A percentile compares a stretch with the other conserved stretches of the same genome.
These are phyloP conservation scores for Karstenula rhodostoma DNA, from an alignment of 2,329 filamentous ascomycete genomes.

Conservation along the genomic window DNA sequence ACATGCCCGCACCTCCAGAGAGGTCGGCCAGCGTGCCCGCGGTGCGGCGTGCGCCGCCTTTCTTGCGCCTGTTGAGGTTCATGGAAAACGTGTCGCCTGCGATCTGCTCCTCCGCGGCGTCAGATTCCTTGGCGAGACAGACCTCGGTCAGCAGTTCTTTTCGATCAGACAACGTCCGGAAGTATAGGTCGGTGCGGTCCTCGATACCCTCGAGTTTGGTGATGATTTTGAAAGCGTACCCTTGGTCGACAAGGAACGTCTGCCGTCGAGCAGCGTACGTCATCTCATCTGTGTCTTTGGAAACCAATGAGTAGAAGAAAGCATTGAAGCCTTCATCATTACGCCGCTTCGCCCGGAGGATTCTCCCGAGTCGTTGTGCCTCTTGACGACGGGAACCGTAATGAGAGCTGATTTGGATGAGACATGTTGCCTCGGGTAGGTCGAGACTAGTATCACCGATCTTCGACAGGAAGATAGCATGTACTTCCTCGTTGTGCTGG, in stretches of 20 bases:
- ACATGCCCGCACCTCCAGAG: constrained; percentile 94
- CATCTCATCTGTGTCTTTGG: constrained; percentile 98
- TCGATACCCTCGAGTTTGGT: constrained; percentile 94
- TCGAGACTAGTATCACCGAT: constrained; percentile 99
- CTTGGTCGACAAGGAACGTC: constrained; percentile 96
- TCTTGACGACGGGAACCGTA: constrained; percentile 97
- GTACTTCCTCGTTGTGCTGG: constrained; percentile 87
- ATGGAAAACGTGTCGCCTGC: constrained; percentile 72
- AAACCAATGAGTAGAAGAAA: constrained; percentile 97
- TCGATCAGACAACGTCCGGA: constrained; percentile 78
- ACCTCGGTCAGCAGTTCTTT: constrained; percentile 89
- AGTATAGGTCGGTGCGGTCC: constrained; percentile 79
- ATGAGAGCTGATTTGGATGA: constrained; percentile 97
- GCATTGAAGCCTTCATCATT: constrained; percentile 99
- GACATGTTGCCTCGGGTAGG: constrained; percentile 91
- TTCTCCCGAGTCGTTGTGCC: constrained; percentile 90
- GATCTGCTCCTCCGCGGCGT: constrained; percentile 74
- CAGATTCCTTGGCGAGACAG: constrained; percentile 81
- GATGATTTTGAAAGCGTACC: constrained; percentile 99
- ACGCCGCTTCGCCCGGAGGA: constrained; percentile 90
- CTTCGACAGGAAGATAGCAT: constrained; percentile 95
- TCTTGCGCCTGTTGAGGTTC: constrained; percentile 54
- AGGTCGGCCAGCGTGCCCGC: constrained; percentile 86
- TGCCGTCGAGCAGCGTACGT: constrained; percentile 96
- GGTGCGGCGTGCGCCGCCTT: constrained; percentile 74